A percentile compares a stretch with the other conserved stretches of the same genome.
Evolutionary conservation across 2,329 filamentous ascomycete species (phyloP).

Genomic region (Arthroderma sp.): DNA sequence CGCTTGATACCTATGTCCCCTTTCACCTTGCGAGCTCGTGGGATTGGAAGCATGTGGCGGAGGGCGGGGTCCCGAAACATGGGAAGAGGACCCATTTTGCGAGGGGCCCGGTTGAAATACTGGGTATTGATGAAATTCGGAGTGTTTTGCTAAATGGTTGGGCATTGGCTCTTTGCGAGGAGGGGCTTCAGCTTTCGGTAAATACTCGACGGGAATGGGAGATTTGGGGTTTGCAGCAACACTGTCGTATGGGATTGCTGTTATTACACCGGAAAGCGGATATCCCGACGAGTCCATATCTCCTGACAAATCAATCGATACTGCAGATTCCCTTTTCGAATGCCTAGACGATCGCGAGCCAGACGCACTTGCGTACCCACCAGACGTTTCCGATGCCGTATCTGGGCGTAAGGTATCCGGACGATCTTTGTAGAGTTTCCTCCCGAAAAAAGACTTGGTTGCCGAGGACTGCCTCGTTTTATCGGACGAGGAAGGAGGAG

Average conservation of each 20-base stretch:
- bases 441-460: conserved; percentile 74
- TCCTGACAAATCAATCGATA: conserved; percentile 56
- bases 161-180: conserved; percentile 60
- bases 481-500: conserved; percentile 53
- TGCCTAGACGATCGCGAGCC: conserved; percentile 63
- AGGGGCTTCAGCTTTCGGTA: conserved; percentile 50
- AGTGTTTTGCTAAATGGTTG: conserved; percentile 68
- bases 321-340: conserved; percentile 54
- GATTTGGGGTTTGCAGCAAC: conserved; percentile 52
- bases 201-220: conserved; percentile 59
- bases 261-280: conserved; percentile 70
- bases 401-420: conserved; percentile 37
- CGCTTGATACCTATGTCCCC: conserved; percentile 61
- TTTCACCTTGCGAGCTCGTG: conserved; percentile 56
- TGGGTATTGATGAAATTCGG: conserved; percentile 84
- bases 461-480: conserved; percentile 73
- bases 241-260: conserved; percentile 75
- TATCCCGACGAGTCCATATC: conserved; percentile 49
- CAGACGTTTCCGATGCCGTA: conserved; percentile 39
- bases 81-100: conserved; percentile 38
- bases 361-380: conserved; percentile 45
- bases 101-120: conserved; percentile 47
- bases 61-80: conserved; percentile 49
- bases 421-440: conserved; percentile 63
- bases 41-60: conserved; percentile 41